Evolutionary conservation across 352 stramenopile species (phyloP).

Genomic region (Phytophthora nicotianae): DNA sequence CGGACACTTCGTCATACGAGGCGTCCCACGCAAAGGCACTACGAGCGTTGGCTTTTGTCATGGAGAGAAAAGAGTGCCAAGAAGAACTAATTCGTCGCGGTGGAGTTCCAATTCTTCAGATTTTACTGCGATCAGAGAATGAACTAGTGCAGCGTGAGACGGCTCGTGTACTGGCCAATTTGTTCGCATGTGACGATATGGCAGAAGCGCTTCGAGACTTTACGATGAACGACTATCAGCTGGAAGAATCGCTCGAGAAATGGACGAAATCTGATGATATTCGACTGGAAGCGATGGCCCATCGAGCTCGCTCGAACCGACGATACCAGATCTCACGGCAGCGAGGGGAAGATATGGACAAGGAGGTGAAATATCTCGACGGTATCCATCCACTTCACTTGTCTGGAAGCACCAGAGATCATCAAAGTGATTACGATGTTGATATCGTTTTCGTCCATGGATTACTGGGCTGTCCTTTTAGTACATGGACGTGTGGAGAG

Average conservation of each 20-base stretch:
- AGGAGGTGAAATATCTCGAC: constrained; percentile 66
- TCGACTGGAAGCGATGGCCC: constrained; percentile 53
- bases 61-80: constrained; percentile 59
- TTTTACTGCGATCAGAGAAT: constrained; percentile 50
- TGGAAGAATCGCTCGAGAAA: constrained; percentile 44
- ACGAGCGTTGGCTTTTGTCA: constrained; percentile 65
- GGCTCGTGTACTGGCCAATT: constrained; percentile 65
- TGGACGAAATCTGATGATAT: constrained; percentile 57
- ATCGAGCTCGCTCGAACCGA: constrained; percentile 62
- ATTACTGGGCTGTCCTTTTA: constrained; percentile 75
- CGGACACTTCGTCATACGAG: constrained; percentile 38
- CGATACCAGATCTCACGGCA: constrained; percentile 47
- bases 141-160: constrained; percentile 59
- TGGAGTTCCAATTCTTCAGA: constrained; percentile 60
- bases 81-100: constrained; percentile 54
- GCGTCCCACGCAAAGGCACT: constrained; percentile 64
- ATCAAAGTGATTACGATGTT: constrained; percentile 58
- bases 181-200: constrained; percentile 66
- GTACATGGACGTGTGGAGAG: constrained; percentile 80
- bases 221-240: constrained; percentile 38
- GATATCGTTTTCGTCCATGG: constrained; percentile 88
- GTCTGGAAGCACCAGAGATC: constrained; percentile 24
- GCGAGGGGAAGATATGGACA: constrained; percentile 6
- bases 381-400: constrained; percentile 75
- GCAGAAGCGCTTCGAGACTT: constrained; percentile 41